These are phyloP conservation scores for Trypanosoma boissoni DNA, from an alignment of 208 protist genomes.

Conservation along the genomic window DNA sequence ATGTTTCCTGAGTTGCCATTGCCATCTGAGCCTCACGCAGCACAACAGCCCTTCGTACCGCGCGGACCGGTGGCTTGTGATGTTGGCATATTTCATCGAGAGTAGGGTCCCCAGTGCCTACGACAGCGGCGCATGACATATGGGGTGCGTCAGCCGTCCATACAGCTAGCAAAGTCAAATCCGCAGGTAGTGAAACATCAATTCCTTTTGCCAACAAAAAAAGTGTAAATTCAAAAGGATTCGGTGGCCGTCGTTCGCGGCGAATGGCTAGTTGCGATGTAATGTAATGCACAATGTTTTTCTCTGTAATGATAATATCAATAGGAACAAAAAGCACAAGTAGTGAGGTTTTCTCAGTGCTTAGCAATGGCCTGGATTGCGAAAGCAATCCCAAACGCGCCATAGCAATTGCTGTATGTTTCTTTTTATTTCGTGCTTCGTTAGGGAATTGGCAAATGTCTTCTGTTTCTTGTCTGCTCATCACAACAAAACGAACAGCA, in stretches of 20 bases:
- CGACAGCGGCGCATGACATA: neutral
- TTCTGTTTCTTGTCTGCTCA: neutral
- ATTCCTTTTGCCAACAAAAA: slow-evolving; percentile 1
- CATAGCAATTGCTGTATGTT: neutral
- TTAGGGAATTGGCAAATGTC: slow-evolving; percentile 2
- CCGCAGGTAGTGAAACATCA: neutral
- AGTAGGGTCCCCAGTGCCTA: neutral
- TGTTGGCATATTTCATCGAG: slow-evolving; percentile 4
- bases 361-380: neutral
- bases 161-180: slow-evolving; percentile 4
- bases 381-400: neutral
- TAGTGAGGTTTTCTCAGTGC: slow-evolving; percentile 7
- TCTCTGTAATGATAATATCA: slow-evolving; percentile 10
- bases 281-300: slow-evolving; percentile 21
- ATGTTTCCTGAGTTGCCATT: neutral
- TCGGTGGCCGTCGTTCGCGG: neutral
- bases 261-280: slow-evolving; percentile 9
- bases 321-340: slow-evolving; percentile 17
- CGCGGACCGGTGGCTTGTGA: neutral
- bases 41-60: neutral
- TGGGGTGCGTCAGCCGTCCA: slow-evolving; percentile 12
- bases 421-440: neutral
- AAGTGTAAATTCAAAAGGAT: neutral
- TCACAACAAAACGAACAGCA: slow-evolving; percentile 12
- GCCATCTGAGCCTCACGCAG: neutral